Base-by-base conservation (phyloP, 2,329 filamentous ascomycete species). In the Calonectria henricotiae region DNA sequence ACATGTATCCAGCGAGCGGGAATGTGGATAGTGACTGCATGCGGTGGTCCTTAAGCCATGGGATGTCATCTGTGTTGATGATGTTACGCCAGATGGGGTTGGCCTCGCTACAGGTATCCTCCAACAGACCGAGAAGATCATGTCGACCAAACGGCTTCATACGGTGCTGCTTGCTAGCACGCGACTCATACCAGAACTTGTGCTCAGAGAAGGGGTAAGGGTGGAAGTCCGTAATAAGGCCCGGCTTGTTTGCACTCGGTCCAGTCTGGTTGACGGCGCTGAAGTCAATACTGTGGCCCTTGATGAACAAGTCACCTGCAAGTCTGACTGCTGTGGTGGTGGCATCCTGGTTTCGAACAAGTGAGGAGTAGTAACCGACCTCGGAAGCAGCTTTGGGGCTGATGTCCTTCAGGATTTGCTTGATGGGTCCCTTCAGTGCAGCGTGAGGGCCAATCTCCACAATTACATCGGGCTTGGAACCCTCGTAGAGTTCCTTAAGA, bases 41-140 rank as follows among this genome's bases (percentile, higher is more conserved):
- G 66, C 81, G 81, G 80, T 91, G 90, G 73, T 90, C 87, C 51
- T 87, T 83, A 6, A 90, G 82, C 83, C 90, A 92, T 1, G 91
- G 87, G 0, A 88, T 75, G 67, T 88, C 85, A 44, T 87, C 85
- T 1, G 85, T 73, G 12, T 82, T 82, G 35, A 88, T 75, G 27
- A 85, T 81, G 68, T 86, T 87, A 43, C 86, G 81, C 87, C 87
- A 89, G 0, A 80, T 84, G 0, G 85, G 85, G 73, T 87, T 84
- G 2, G 83, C 72, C 11, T 85, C 83, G 58, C 80, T 86, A 15
- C 81, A 86, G 54, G 82, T 82, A 69, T 84, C 82, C 12, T 83
- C 84, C 27, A 84, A 75, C 1, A 82, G 79, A 5, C 87, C 87
- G 2, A 89, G 80, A 2, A 89, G 79, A 43, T 88, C 85, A 67